phyloP scores from a whole-genome alignment of 2,329 filamentous ascomycete species.

The Ceratocystis destructans region DNA sequence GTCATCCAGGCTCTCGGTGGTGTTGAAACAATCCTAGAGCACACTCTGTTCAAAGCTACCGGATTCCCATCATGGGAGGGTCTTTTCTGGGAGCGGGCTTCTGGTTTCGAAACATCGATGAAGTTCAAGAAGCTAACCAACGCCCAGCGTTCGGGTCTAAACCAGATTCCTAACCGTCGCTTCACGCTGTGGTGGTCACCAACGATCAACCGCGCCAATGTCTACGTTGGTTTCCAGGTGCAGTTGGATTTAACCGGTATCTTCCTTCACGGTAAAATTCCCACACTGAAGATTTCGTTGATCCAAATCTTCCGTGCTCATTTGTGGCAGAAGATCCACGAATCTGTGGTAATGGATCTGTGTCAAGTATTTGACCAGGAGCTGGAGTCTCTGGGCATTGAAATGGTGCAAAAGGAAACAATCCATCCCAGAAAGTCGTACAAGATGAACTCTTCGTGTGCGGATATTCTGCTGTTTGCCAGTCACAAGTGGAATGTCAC shows the following conservation, averaged over 20 bases:
- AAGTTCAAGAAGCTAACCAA: conserved; percentile 99
- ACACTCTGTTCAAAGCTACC: conserved; percentile 92
- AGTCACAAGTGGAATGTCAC: conserved; percentile 99
- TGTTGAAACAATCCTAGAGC: conserved; percentile 95
- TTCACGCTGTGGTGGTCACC: conserved; percentile 97
- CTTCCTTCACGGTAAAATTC: conserved; percentile 98
- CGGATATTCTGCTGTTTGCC: conserved; percentile 90
- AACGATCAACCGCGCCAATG: conserved; percentile 88
- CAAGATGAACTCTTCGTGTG: conserved; percentile 99
- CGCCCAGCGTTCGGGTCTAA: conserved; percentile 88
- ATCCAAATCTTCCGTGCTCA: conserved; percentile 99
- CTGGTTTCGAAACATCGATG: conserved; percentile 53
- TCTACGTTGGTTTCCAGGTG: conserved; percentile 98
- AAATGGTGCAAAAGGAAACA: conserved; percentile 96
- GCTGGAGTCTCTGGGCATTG: conserved; percentile 85
- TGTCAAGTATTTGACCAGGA: conserved; percentile 98
- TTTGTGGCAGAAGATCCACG: conserved; percentile 99
- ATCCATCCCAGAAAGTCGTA: conserved; percentile 98
- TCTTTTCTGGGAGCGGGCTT: conserved; percentile 70
- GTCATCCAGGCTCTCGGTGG: conserved; percentile 91
- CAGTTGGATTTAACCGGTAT: conserved; percentile 96
- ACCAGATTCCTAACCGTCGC: conserved; percentile 95
- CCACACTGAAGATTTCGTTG: conserved; percentile 90
- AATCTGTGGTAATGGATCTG: conserved; percentile 96
- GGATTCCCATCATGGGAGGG: conserved; percentile 97